phyloP scores from a whole-genome alignment of 139 green algal species.

The Deuterostichococcus epilithicus region DNA sequence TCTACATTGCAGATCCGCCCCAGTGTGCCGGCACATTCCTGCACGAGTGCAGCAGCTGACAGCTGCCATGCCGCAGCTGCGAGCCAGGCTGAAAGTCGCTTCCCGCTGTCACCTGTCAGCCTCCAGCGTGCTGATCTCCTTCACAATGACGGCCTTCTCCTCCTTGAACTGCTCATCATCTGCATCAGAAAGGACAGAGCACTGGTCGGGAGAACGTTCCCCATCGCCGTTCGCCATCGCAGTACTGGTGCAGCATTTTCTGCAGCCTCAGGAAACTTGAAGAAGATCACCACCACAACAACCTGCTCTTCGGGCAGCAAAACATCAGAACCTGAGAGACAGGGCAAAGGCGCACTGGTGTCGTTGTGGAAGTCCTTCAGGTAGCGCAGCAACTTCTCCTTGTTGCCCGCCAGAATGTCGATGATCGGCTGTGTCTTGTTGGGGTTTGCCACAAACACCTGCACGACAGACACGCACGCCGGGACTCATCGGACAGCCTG shows the following conservation, averaged over 20 bases:
- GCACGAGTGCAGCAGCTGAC: no score
- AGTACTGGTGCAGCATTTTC: no score
- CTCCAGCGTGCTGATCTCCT: conserved; percentile 62
- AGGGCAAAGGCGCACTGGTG: conserved; percentile 43
- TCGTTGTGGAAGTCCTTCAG: conserved; percentile 89
- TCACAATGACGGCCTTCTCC: conserved; percentile 87
- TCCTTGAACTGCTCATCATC: conserved; percentile 86
- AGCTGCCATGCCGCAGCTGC: no score
- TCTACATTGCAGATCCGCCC: no score
- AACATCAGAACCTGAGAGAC: not conserved
- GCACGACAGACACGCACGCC: not conserved
- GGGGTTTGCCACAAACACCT: conserved; percentile 95
- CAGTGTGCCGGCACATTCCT: no score
- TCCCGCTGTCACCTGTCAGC: not conserved
- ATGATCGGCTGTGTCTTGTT: conserved; percentile 81
- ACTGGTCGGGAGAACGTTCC: not conserved
- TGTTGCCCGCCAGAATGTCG: conserved; percentile 84
- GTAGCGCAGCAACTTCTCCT: conserved; percentile 89
- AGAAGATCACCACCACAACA: not conserved
- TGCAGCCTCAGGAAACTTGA: no score
- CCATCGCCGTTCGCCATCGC: no score
- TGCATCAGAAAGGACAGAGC: not conserved
- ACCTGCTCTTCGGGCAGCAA: not conserved
- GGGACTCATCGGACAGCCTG: not conserved
- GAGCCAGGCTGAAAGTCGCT: no score